Evolutionary conservation across 2,329 filamentous ascomycete species (phyloP), one percentile per base, ranked within the genome.

Genomic region (Ceratocystis diversiconidia): DNA sequence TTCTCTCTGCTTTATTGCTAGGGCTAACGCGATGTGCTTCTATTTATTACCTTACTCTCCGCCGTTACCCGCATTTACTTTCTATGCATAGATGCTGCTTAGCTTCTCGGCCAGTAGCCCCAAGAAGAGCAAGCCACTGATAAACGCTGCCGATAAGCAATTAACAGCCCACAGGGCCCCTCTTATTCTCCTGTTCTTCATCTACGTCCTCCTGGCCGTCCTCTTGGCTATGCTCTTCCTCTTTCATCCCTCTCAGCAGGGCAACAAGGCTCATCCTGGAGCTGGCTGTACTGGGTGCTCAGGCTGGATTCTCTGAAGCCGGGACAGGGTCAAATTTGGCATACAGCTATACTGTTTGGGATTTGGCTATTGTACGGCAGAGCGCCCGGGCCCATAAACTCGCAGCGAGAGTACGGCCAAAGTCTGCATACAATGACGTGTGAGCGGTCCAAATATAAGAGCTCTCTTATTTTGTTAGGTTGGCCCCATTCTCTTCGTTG

Each of bases 231-330:
- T 36, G 32, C 8, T 12, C 32, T 36, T 36, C 32, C 32, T 36
- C 10, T 12, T 36, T 12, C 32, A 12, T 36, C 32, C 3, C 32
- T 57, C 7, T 25, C 25, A 19, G 7, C 12, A 17, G 5, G 17
- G 52, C 52, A 59, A 32, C 52, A 32, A 32, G 52, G 52, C 6
- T 17, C 25, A 32, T 19, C 25, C 22, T 19, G 19, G 22, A 17
- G 25, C 52, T 3, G n/a, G 7, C 5, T 3, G 5, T 30, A 32
- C 52, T 32, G 22, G 52, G n/a, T 12, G 25, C 28, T 8, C 52
- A 59, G 17, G 52, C 52, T 30, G 25, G 52, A 59, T 59, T 59
- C 52, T n/a, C 52, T 59, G 52, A 32, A 59, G 52, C 52, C 52
- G 8, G 25, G 32, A 32, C 52, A 32, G 52, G 32, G 25, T 30